phyloP scores from a whole-genome alignment of 2,329 filamentous ascomycete genomes.

The Calonectria montana region DNA sequence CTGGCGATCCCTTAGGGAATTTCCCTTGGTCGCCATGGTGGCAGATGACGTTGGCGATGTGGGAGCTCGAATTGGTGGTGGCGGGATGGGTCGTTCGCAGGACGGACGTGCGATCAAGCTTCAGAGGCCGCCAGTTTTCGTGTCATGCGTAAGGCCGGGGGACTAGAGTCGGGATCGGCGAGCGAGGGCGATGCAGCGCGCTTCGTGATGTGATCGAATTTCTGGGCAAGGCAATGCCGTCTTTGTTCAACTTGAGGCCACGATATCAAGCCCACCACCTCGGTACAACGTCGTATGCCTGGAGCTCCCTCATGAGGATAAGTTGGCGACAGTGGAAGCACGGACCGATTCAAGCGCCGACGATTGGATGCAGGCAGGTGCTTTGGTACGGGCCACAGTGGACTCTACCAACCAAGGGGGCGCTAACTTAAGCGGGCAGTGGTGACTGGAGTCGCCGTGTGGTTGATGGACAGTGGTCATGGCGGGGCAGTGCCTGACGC shows the following conservation, averaged over 20 bases:
- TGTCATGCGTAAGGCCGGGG: background rate
- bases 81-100: conserved; percentile 39
- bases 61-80: conserved; percentile 25
- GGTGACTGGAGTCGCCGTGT: conserved; percentile 16
- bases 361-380: conserved; percentile 33
- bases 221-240: conserved; percentile 25
- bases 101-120: conserved; percentile 19
- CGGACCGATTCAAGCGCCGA: conserved; percentile 44
- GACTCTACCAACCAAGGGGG: conserved; percentile 16
- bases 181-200: background rate
- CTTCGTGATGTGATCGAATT: conserved; percentile 11
- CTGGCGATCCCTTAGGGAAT: conserved; percentile 63
- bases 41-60: conserved; percentile 37
- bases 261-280: conserved; percentile 35
- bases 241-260: conserved; percentile 41
- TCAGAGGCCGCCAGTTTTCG: background rate
- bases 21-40: conserved; percentile 59
- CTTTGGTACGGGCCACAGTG: conserved; percentile 23
- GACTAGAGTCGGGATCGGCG: background rate
- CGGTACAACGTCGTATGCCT: conserved; percentile 15
- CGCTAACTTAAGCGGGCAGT: conserved; percentile 16
- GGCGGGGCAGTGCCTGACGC: conserved; percentile 28
- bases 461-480: conserved; percentile 25
- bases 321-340: conserved; percentile 35
- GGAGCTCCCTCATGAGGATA: conserved; percentile 35